Base-by-base conservation (phyloP, 202 grass and related monocot species). In the Setaria viridis region DNA sequence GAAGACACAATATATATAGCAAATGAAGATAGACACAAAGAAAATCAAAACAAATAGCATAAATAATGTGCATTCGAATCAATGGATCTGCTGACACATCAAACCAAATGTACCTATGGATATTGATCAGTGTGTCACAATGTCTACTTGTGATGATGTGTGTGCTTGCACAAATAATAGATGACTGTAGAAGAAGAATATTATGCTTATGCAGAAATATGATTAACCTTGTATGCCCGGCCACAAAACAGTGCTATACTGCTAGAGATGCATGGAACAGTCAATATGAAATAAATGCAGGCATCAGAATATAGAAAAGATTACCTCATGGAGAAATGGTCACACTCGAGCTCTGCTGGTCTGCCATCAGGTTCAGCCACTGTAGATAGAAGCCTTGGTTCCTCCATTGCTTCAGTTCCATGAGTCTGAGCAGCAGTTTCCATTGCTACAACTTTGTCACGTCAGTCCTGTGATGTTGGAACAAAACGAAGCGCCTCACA, bases 281-380 rank as follows among this genome's bases (percentile, higher is more conserved):
- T 20, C 30, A 78, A 84, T 41, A 5, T 51, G 49, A 67, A 77
- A 66, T 12, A 58, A 54, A 86, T 49, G 54, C 29, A 21, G 16
- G 29, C 32, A 83, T 72, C 14, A 76, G 67, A 72, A 58, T 68
- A 77, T 73, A 75, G 7, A 35, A 60, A 80, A 85, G 20, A 55
- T 85, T 92, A 97, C 94, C 92, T 92, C 30, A 97, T 78, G 71
- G 92, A 94, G 85, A 97, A 97, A 88, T 97, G 94, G 43, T 86
- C 43, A 34, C 94, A 97, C 25, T 78, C 72, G 55, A 89, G 81
- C 74, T 42, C 80, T 39, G 62, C 63, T 32, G 45, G 33, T 42
- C 76, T 70, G 41, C 49, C 68, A 80, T 17, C 87, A 73, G 41
- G 45, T 49, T 62, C 29, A 79, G 57, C 14, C 77, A 64, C 72